These are phyloP conservation scores for Pseudocercospora fijiensis DNA, from an alignment of 2,329 filamentous ascomycete species.

Conservation along the genomic window DNA sequence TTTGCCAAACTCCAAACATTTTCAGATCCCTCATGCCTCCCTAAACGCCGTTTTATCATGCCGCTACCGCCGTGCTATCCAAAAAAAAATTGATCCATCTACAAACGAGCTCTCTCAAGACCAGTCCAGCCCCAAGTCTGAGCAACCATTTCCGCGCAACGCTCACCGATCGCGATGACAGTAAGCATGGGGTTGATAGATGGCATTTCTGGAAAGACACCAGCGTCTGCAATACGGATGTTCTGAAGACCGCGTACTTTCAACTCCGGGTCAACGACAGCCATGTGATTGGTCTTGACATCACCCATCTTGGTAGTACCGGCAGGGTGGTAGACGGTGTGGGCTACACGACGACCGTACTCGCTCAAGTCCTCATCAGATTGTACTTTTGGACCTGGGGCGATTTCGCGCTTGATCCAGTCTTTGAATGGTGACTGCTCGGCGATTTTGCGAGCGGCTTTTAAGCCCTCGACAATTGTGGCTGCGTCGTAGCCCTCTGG, in stretches of 20 bases:
- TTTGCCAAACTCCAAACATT: background rate
- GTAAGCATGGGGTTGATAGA: constrained; percentile 90
- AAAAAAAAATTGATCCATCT: constrained; percentile 26
- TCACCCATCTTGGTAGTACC: constrained; percentile 92
- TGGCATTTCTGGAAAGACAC: constrained; percentile 84
- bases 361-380: constrained; percentile 77
- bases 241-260: constrained; percentile 70
- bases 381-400: constrained; percentile 70
- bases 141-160: constrained; percentile 79
- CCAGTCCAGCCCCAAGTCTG: constrained; percentile 67
- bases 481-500: constrained; percentile 81
- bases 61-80: background rate
- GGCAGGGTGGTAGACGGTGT: constrained; percentile 87
- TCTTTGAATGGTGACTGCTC: constrained; percentile 73
- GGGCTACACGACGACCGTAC: constrained; percentile 76
- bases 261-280: constrained; percentile 76
- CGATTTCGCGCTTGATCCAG: constrained; percentile 81
- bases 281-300: constrained; percentile 63
- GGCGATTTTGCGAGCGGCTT: constrained; percentile 73
- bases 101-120: constrained; percentile 55
- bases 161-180: constrained; percentile 78
- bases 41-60: background rate
- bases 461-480: constrained; percentile 74
- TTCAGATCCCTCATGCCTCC: constrained; percentile 1
- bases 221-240: constrained; percentile 79